Evolutionary conservation across 129 eudicot genomes (phyloP), one percentile per base, ranked within the genome.

Genomic region (Flaveria sonorensis): DNA sequence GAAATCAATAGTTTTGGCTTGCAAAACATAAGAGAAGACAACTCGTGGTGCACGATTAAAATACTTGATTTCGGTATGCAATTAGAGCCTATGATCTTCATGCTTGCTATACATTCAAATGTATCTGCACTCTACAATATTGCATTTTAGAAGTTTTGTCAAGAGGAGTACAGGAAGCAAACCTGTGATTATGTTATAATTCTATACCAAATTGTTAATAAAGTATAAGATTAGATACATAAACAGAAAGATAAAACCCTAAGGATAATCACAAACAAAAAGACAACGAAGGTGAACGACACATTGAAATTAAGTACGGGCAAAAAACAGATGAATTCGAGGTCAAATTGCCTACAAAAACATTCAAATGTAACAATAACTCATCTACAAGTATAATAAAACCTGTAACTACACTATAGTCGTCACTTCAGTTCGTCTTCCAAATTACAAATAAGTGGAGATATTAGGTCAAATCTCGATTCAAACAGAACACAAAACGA

Each of bases 31-130:
- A 80, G 79, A 39, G 89, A 6, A 8, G 92, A 88, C 55, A 88
- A 70, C 79, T 93, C 96, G 47, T 60, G 70, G 16, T 83, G 86
- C 75, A 82, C 75, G 13, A 88, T 79, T 77, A 88, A 69, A 39
- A 87, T 82, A 71, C 88, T 87, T 39, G 98, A 88, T 73, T 82
- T 87, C 19, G 86, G 81, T 55, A 90, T 82, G 59, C 81, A 56
- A 45, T 74, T 71, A 75, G 61, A 84, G 79, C 81, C 72, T 71
- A 87, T 46, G 23, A 88, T 82, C 85, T 88, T 93, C 98, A 93
- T 93, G 70, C 30, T 87, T 73, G 28, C 47, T 36, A 11, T 74
- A 74, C 71, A 81, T 51, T 72, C 77, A 66, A 79, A 81, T 23
- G 9, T 72, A 74, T 73, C 90, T 86, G 87, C 86, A 84, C 71